Evolutionary conservation across 768 basidiomycete species (phyloP).

Genomic region (Agrocybe praecox): DNA sequence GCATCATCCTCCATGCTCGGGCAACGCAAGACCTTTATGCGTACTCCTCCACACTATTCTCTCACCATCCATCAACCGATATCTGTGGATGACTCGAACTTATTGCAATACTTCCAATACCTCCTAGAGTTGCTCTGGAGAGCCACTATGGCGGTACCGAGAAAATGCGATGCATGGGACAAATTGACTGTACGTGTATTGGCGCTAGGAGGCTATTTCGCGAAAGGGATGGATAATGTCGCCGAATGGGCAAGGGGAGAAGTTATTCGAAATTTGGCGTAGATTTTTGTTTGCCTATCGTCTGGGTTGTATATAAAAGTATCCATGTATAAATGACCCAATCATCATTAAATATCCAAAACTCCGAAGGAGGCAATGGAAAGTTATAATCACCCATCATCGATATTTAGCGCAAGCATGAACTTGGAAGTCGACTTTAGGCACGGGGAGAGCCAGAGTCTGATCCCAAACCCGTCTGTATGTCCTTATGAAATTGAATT

Average conservation of each 20-base stretch:
- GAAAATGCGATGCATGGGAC: constrained; percentile 45
- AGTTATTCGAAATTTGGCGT: background rate
- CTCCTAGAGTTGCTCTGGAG: constrained; percentile 61
- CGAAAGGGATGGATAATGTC: background rate
- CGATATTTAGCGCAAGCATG: too few species aligned
- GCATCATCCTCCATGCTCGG: constrained; percentile 1
- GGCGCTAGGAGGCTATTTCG: constrained; percentile 45
- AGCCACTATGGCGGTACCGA: constrained; percentile 42
- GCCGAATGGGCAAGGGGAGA: constrained; percentile 9
- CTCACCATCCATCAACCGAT: constrained; percentile 27
- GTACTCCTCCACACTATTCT: constrained; percentile 34
- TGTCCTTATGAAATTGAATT: too few species aligned
- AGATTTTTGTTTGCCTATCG: background rate
- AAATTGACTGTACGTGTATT: constrained; percentile 55
- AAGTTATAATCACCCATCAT: too few species aligned
- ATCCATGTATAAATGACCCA: too few species aligned
- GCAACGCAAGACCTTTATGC: constrained; percentile 35
- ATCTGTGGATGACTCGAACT: constrained; percentile 34
- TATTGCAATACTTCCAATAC: constrained; percentile 26
- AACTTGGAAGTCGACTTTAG: too few species aligned
- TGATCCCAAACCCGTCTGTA: too few species aligned
- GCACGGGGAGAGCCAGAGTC: too few species aligned
- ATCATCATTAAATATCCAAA: too few species aligned
- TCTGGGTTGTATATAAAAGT: background rate
- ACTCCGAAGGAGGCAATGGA: too few species aligned